These are phyloP conservation scores for Cyberlindnera mississippiensis DNA, from an alignment of 805 yeast genomes.

Conservation along the genomic window DNA sequence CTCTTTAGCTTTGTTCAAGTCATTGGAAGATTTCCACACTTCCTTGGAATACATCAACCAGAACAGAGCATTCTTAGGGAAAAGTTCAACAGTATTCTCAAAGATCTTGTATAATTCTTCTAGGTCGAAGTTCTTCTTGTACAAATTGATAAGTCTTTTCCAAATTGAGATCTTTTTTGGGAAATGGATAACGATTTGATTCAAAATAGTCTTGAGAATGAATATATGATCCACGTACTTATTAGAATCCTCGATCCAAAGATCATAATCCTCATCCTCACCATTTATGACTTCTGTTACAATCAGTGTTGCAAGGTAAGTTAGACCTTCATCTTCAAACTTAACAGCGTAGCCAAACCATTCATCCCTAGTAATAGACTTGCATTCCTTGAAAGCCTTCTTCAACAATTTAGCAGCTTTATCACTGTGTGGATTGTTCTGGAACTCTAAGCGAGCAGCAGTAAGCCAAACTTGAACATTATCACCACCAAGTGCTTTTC, in stretches of 20 bases:
- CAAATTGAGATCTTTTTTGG: slow-evolving; percentile 49
- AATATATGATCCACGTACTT: slow-evolving; percentile 21
- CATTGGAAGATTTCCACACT: slow-evolving; percentile 45
- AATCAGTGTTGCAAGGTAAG: slow-evolving; percentile 50
- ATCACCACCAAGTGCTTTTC: slow-evolving; percentile 44
- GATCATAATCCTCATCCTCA: slow-evolving; percentile 27
- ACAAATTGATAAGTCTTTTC: slow-evolving; percentile 40
- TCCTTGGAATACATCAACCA: slow-evolving; percentile 73
- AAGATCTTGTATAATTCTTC: slow-evolving; percentile 41
- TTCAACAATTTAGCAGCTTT: slow-evolving; percentile 45
- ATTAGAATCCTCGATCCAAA: slow-evolving; percentile 25
- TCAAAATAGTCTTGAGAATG: slow-evolving; percentile 39
- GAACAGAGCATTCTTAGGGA: slow-evolving; percentile 48
- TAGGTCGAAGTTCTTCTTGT: slow-evolving; percentile 28
- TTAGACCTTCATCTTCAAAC: slow-evolving; percentile 46
- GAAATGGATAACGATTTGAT: slow-evolving; percentile 39
- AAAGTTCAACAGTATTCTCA: slow-evolving; percentile 46
- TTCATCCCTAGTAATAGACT: slow-evolving; percentile 30
- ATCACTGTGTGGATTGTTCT: slow-evolving; percentile 36
- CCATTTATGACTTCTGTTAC: slow-evolving; percentile 37
- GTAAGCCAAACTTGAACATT: slow-evolving; percentile 61
- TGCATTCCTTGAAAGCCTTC: slow-evolving; percentile 45
- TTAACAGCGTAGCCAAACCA: slow-evolving; percentile 58
- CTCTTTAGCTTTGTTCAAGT: slow-evolving; percentile 47
- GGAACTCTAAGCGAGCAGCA: slow-evolving; percentile 67